A percentile compares a stretch with the other conserved stretches of the same genome.
These are phyloP conservation scores for Chrysopogon serrulatus DNA, from an alignment of 176 grass and related monocot species.

Conservation along the genomic window DNA sequence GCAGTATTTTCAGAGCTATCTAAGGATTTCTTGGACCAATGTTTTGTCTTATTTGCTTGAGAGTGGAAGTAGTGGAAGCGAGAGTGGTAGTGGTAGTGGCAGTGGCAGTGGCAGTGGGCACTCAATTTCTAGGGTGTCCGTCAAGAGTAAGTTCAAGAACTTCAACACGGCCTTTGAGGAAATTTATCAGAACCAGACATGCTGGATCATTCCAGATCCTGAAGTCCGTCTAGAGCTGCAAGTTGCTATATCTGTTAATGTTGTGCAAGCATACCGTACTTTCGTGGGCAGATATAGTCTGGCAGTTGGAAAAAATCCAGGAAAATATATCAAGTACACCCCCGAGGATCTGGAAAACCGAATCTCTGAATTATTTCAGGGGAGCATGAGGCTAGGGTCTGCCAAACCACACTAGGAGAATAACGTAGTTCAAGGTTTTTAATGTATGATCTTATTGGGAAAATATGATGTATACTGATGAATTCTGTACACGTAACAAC, in stretches of 20 bases:
- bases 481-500: background rate
- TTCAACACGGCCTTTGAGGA: slow-evolving; percentile 90
- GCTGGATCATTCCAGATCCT: slow-evolving; percentile 81
- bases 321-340: slow-evolving; percentile 76
- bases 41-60: slow-evolving; percentile 61
- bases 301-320: slow-evolving; percentile 51
- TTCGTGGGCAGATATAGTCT: slow-evolving; percentile 60
- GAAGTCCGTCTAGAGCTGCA: slow-evolving; percentile 79
- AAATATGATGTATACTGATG: background rate
- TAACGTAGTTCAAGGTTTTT: slow-evolving; percentile 43
- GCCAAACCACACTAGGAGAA: slow-evolving; percentile 47
- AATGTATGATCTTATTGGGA: slow-evolving; percentile 32
- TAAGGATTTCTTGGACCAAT: slow-evolving; percentile 85
- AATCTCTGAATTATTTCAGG: slow-evolving; percentile 74
- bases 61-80: slow-evolving; percentile 19
- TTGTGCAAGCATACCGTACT: slow-evolving; percentile 80
- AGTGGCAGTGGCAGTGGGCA: slow-evolving; percentile 44
- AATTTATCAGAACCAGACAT: slow-evolving; percentile 66
- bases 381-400: slow-evolving; percentile 44
- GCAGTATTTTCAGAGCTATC: slow-evolving; percentile 69
- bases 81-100: background rate
- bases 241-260: slow-evolving; percentile 79
- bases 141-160: slow-evolving; percentile 85
- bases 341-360: slow-evolving; percentile 76
- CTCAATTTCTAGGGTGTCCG: slow-evolving; percentile 66